A percentile compares a stretch with the other conserved stretches of the same genome.
phyloP scores from a whole-genome alignment of 2,329 filamentous ascomycete genomes.

The Pseudocercospora pini-densiflorae region DNA sequence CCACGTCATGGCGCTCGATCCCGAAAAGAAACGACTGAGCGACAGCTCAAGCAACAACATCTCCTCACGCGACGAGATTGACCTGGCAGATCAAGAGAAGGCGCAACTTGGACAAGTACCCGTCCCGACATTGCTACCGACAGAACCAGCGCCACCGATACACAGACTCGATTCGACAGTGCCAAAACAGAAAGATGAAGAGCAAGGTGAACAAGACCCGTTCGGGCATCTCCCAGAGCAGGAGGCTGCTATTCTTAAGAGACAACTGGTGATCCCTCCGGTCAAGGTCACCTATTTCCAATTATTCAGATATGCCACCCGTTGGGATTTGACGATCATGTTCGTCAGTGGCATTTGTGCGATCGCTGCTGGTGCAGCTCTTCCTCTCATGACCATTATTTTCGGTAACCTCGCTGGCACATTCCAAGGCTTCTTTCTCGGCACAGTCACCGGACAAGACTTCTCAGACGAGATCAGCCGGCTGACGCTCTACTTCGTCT shows the following conservation, averaged over 20 bases:
- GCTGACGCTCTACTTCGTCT: conserved; percentile 81
- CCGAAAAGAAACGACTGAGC: conserved; percentile 14
- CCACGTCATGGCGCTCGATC: conserved; percentile 9
- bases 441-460: conserved; percentile 50
- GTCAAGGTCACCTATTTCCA: conserved; percentile 47
- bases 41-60: conserved; percentile 30
- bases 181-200: conserved; percentile 29
- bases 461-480: conserved; percentile 66
- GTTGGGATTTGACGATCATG: conserved; percentile 47
- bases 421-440: conserved; percentile 67
- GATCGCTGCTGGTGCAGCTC: conserved; percentile 40
- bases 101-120: conserved; percentile 37
- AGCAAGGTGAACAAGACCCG: conserved; percentile 37
- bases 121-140: conserved; percentile 33
- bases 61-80: conserved; percentile 28
- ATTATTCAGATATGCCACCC: conserved; percentile 52
- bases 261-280: conserved; percentile 48
- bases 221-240: conserved; percentile 45
- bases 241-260: conserved; percentile 41
- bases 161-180: conserved; percentile 33
- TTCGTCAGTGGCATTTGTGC: conserved; percentile 43
- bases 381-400: conserved; percentile 56
- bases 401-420: conserved; percentile 76
- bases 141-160: conserved; percentile 35
- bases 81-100: conserved; percentile 37